Conservation (phyloP, 1,284 basidiomycete genomes). For the Stygiomarasmius scandens region DNA sequence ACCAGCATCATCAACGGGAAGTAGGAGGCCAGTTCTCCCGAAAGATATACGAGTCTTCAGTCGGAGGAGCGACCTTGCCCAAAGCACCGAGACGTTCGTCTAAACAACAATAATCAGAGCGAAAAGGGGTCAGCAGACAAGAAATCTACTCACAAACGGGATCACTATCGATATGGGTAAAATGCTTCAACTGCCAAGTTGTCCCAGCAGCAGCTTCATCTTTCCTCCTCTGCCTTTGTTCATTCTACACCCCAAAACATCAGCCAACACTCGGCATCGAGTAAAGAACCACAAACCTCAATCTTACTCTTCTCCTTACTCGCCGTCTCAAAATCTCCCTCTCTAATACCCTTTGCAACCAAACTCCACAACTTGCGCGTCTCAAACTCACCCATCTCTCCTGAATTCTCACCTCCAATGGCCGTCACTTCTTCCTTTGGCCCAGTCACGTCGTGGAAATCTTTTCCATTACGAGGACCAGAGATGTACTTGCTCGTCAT, state of each 20-base stretch:
- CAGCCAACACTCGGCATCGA: neutral
- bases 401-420: slow-evolving; percentile 43
- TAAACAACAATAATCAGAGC: slow-evolving; percentile 27
- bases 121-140: neutral
- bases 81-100: slow-evolving; percentile 63
- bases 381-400: slow-evolving; percentile 83
- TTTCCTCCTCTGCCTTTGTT: slow-evolving; percentile 87
- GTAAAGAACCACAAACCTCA: slow-evolving; percentile 58
- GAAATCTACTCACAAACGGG: slow-evolving; percentile 73
- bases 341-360: slow-evolving; percentile 90
- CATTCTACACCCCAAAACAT: slow-evolving; percentile 60
- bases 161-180: slow-evolving; percentile 69
- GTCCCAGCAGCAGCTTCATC: slow-evolving; percentile 79
- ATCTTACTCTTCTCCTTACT: slow-evolving; percentile 89
- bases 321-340: slow-evolving; percentile 91
- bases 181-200: slow-evolving; percentile 80
- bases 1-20: neutral
- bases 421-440: slow-evolving; percentile 79
- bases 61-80: slow-evolving; percentile 58
- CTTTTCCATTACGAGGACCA: slow-evolving; percentile 41
- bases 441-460: slow-evolving; percentile 67
- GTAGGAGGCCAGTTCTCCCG: slow-evolving; percentile 52
- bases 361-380: slow-evolving; percentile 84
- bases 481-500: slow-evolving; percentile 59
- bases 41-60: slow-evolving; percentile 71